A percentile compares a stretch with the other conserved stretches of the same genome.
Conservation (phyloP, 306 rosid genomes). For the Vigna mungo region DNA sequence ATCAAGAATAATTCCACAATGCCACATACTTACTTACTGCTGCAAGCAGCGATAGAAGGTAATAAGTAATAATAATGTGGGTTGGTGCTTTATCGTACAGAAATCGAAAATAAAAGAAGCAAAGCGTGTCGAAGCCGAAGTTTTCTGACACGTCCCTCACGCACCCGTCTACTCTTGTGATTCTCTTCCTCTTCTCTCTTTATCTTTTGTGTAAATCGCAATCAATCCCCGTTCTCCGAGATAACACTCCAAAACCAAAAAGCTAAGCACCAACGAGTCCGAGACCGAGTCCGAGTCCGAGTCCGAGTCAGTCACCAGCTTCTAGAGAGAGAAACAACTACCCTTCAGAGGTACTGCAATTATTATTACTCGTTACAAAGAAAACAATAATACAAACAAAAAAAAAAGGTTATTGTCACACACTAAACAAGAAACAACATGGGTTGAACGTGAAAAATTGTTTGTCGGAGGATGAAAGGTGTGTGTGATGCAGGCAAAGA, state of each 20-base stretch:
- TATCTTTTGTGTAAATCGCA: slow-evolving; percentile 53
- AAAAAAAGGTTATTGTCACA: background rate
- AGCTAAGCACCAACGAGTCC: background rate
- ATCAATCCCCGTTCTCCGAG: slow-evolving; percentile 47
- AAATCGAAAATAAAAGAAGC: slow-evolving; percentile 41
- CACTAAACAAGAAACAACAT: background rate
- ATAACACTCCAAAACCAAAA: slow-evolving; percentile 41
- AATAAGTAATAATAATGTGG: background rate
- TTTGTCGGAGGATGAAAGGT: slow-evolving; percentile 49
- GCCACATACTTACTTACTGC: background rate
- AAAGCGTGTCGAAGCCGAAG: slow-evolving; percentile 51
- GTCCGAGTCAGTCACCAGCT: no score
- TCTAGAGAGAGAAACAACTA: background rate
- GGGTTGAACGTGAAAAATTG: background rate
- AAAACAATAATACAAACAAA: background rate
- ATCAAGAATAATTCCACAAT: background rate
- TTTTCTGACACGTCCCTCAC: slow-evolving; percentile 54
- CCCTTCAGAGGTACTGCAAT: background rate
- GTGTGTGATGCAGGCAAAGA: slow-evolving; percentile 47
- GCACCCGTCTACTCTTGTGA: slow-evolving; percentile 5
- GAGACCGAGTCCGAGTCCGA: no score
- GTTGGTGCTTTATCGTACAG: slow-evolving; percentile 51
- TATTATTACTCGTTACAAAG: background rate
- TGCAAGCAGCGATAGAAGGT: background rate
- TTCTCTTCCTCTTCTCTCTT: slow-evolving; percentile 27